A percentile compares a stretch with the other conserved stretches of the same genome.
These are phyloP conservation scores for Amanita thiersii DNA, from an alignment of 768 basidiomycete genomes.

Conservation along the genomic window DNA sequence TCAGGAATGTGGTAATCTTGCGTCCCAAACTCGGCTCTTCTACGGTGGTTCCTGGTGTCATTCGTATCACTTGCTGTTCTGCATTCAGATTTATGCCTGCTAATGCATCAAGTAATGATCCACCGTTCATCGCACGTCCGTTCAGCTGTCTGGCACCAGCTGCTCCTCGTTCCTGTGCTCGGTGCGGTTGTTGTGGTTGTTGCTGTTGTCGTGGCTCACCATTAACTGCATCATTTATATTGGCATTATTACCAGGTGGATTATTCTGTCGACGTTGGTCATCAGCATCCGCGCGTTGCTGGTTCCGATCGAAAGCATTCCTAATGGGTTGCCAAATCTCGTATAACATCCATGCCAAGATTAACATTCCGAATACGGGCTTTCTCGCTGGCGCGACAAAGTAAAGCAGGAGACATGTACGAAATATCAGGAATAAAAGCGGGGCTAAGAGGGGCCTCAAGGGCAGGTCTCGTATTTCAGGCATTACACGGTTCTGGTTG, in stretches of 20 bases:
- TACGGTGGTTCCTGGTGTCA: constrained; percentile 16
- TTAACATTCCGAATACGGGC: constrained; percentile 58
- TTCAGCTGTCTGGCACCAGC: constrained; percentile 1
- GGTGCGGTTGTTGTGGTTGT: constrained; percentile 11
- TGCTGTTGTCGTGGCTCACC: constrained; percentile 12
- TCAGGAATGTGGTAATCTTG: constrained; percentile 45
- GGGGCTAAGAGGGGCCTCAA: constrained; percentile 64
- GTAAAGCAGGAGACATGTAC: constrained; percentile 62
- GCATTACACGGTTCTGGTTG: constrained; percentile 23
- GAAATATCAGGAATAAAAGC: constrained; percentile 56
- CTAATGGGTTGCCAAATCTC: constrained; percentile 70
- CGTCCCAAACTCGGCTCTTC: constrained; percentile 41
- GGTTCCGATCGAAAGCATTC: constrained; percentile 28
- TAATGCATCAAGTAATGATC: constrained; percentile 36
- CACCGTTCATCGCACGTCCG: constrained; percentile 18
- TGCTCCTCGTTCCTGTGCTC: not conserved
- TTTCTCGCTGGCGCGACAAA: constrained; percentile 72
- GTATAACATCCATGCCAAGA: constrained; percentile 64
- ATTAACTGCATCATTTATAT: constrained; percentile 11
- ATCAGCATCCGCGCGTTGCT: constrained; percentile 26
- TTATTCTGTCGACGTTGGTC: constrained; percentile 18
- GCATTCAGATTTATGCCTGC: constrained; percentile 48
- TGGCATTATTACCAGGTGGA: constrained; percentile 8
- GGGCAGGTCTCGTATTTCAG: constrained; percentile 49
- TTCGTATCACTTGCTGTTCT: constrained; percentile 46